Percentiles rank a stretch among this genome's conserved stretches.
Evolutionary conservation across 2,329 filamentous ascomycete species (phyloP).

Genomic region (Ramichloridium luteum): DNA sequence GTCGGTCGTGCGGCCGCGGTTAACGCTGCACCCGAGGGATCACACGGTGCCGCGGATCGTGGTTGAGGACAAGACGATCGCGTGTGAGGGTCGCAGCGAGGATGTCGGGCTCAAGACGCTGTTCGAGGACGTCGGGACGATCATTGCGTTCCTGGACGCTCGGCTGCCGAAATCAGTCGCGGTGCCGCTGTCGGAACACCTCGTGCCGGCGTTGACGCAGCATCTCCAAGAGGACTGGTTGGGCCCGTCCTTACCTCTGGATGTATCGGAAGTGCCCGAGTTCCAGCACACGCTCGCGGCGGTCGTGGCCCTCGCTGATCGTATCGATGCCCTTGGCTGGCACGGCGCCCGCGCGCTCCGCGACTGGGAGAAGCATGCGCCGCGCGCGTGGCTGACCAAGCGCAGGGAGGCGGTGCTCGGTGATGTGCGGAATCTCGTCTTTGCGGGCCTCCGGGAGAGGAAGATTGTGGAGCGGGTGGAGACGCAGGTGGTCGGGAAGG

Average conservation of each 20-base stretch:
- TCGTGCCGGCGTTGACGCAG: constrained; percentile 58
- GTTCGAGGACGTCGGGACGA: constrained; percentile 31
- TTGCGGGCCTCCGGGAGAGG: constrained; percentile 52
- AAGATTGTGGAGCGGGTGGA: constrained; percentile 73
- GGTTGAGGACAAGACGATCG: constrained; percentile 18
- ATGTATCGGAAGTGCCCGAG: constrained; percentile 54
- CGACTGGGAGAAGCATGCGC: constrained; percentile 70
- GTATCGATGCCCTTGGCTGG: constrained; percentile 52
- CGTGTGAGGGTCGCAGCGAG: constrained; percentile 11
- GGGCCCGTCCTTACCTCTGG: constrained; percentile 60
- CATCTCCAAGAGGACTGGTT: constrained; percentile 65
- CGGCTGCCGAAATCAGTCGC: constrained; percentile 38
- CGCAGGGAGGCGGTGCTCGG: constrained; percentile 70
- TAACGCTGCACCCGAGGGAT: constrained; percentile 12
- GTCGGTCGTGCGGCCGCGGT: constrained; percentile 18
- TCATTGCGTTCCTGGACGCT: constrained; percentile 40
- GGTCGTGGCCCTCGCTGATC: constrained; percentile 51
- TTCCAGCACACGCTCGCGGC: constrained; percentile 61
- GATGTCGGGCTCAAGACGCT: constrained; percentile 18
- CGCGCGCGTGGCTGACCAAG: constrained; percentile 74
- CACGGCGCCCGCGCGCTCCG: constrained; percentile 49
- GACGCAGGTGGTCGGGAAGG: constrained; percentile 62
- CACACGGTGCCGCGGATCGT: constrained; percentile 10
- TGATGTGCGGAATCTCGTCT: constrained; percentile 56
- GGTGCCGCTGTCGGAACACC: constrained; percentile 48